A percentile compares a stretch with the other conserved stretches of the same genome.
phyloP scores from a whole-genome alignment of 2,329 filamentous ascomycete genomes.

The Colletotrichum sp. region DNA sequence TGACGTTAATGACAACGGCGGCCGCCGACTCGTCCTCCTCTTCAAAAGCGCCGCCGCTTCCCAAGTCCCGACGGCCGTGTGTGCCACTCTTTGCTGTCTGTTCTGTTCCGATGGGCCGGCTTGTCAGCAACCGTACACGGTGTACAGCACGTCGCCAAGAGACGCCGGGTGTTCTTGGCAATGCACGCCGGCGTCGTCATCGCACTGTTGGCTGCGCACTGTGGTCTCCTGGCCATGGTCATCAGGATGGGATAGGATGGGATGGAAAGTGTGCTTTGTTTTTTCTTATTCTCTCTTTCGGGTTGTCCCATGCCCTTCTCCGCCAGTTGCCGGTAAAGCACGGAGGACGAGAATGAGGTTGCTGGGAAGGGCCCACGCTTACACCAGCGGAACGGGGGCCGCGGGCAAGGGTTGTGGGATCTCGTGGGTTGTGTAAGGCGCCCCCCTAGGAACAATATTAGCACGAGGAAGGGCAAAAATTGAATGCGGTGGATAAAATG shows the following conservation, averaged over 20 bases:
- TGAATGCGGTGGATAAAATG: not conserved
- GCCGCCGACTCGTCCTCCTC: not conserved
- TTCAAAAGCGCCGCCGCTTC: not conserved
- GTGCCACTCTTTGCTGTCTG: not conserved
- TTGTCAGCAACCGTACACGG: not conserved
- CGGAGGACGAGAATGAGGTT: not conserved
- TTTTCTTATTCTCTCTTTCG: not conserved
- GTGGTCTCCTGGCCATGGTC: not conserved
- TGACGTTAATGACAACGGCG: not conserved
- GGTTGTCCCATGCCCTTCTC: not conserved
- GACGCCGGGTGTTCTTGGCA: not conserved
- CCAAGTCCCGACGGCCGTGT: not conserved
- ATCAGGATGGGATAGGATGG: not conserved
- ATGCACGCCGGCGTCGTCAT: slow-evolving; percentile 10
- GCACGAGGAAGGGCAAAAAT: not conserved
- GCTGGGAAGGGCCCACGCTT: not conserved
- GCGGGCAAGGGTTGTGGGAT: not conserved
- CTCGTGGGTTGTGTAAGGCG: not conserved
- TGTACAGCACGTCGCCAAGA: slow-evolving; percentile 7
- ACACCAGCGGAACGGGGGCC: not conserved
- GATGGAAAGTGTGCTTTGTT: not conserved
- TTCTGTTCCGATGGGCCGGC: slow-evolving; percentile 3
- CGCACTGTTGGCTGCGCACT: not conserved
- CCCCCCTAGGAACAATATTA: not conserved
- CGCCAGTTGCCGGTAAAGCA: not conserved